Percentiles rank a stretch among this genome's conserved stretches.
Evolutionary conservation across 2,329 filamentous ascomycete species (phyloP).

Genomic region (Diplodia corticola): DNA sequence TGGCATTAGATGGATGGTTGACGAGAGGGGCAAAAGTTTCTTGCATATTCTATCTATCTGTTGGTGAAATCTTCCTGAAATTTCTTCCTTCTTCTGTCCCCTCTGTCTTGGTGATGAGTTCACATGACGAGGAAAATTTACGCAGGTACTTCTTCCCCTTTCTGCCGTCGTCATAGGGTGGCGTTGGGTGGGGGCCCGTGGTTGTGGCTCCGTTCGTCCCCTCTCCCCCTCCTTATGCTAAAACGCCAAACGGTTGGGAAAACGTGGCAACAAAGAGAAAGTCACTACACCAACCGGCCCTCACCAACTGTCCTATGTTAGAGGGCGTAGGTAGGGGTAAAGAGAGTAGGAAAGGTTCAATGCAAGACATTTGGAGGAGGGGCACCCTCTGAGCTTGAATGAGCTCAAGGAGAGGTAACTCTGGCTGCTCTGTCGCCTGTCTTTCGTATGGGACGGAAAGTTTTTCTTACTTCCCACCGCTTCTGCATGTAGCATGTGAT

Average conservation of each 20-base stretch:
- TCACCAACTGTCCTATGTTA: too few species aligned
- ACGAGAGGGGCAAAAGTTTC: too few species aligned
- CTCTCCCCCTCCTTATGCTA: neutral
- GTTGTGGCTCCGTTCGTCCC: neutral
- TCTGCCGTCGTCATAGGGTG: neutral
- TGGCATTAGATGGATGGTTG: too few species aligned
- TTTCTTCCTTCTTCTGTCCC: too few species aligned
- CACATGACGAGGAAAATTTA: neutral
- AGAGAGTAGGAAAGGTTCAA: too few species aligned
- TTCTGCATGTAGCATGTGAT: neutral
- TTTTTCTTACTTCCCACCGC: neutral
- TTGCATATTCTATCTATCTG: too few species aligned
- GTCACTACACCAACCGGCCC: too few species aligned
- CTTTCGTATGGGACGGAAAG: neutral
- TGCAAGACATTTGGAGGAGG: too few species aligned
- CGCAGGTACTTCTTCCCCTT: neutral
- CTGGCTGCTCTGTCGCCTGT: neutral
- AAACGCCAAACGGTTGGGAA: neutral
- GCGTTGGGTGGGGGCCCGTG: neutral
- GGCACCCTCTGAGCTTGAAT: too few species aligned
- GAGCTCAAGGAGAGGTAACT: neutral
- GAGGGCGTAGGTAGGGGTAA: too few species aligned
- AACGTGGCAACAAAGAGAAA: neutral
- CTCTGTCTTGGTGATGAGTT: too few species aligned
- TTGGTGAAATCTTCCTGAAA: too few species aligned